A percentile compares a stretch with the other conserved stretches of the same genome.
Conservation (phyloP, 352 stramenopile genomes). For the Phytophthora citrophthora region DNA sequence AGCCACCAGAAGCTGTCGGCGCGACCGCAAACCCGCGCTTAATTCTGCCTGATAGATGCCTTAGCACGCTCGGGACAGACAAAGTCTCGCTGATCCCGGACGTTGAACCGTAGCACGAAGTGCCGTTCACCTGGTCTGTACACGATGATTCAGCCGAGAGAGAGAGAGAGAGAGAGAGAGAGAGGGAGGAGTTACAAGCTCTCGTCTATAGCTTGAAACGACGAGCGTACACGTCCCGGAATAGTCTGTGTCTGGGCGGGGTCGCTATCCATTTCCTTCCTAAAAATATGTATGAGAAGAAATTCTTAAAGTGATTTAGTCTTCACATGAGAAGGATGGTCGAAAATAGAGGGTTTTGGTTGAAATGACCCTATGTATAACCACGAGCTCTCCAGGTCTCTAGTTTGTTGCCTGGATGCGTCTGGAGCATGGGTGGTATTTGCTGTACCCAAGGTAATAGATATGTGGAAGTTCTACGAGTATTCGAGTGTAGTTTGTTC, state of each 20-base stretch:
- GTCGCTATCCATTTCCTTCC: background rate
- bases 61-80: constrained; percentile 17
- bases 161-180: constrained; percentile 4
- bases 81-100: constrained; percentile 21
- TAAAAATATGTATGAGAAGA: constrained; percentile 2
- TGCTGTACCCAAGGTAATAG: constrained; percentile 48
- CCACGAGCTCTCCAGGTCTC: background rate
- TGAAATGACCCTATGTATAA: constrained; percentile 1
- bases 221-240: constrained; percentile 14
- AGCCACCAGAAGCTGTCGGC: constrained; percentile 41
- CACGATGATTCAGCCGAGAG: constrained; percentile 18
- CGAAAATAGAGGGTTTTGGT: constrained; percentile 18
- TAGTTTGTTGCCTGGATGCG: constrained; percentile 9
- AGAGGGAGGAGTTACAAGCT: constrained; percentile 22
- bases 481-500: constrained; percentile 70
- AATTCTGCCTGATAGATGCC: constrained; percentile 37
- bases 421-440: constrained; percentile 54
- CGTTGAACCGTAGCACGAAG: constrained; percentile 30
- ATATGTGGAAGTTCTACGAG: constrained; percentile 42
- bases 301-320: too few species aligned
- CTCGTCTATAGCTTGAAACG: constrained; percentile 16
- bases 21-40: constrained; percentile 41
- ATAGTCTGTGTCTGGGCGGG: constrained; percentile 15
- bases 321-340: background rate
- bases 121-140: constrained; percentile 14